Evolutionary conservation across 352 stramenopile species (phyloP), one percentile per base, ranked within the genome.

Genomic region (Phytophthora pisi): DNA sequence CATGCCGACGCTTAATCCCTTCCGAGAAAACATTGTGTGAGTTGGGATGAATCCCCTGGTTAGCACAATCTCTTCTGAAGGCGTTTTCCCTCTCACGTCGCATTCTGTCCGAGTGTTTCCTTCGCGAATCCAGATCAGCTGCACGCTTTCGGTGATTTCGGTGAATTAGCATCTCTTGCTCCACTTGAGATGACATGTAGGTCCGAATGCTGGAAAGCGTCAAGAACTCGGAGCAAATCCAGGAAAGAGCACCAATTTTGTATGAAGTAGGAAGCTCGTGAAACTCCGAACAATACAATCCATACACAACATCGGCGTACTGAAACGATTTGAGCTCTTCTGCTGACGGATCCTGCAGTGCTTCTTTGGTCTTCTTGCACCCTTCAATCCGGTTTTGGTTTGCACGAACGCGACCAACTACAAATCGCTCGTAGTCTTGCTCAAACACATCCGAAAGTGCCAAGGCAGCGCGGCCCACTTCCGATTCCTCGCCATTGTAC

Each of bases 401-500:
- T 6, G 84, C 82, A 47, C 70, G 59, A 55, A 92, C 77, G 8
- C 77, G 74, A 2, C 78, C 79, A 50, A 84, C 66, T 3, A 95
- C 86, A 57, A 93, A 85, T n/a, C 81, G 77, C 45, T 88, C 70
- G 61, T 91, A 95, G 51, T 95, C 84, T 79, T 90, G 83, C 55
- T 95, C 84, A 42, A 92, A 95, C 23, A 95, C 80, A 62, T 93
- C 86, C 1, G 86, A 93, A 16, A 95, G 72, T 4, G 71, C 81
- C n/a, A 88, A 56, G 3, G 86, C 86, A 55, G 84, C 80, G 31
- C 75, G 77, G 10, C 86, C 86, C 24, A 95, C 75, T 57, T 93
- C 83, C 6, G 87, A 93, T 16, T 95, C 84, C 59, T 93, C 85
- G 2, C 81, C 77, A 62, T 95, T 95, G 68, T 92, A 95, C 4